Percentiles rank a stretch among this genome's conserved stretches.
phyloP scores from a whole-genome alignment of 495 filamentous ascomycete species.

The Podospora sp. region DNA sequence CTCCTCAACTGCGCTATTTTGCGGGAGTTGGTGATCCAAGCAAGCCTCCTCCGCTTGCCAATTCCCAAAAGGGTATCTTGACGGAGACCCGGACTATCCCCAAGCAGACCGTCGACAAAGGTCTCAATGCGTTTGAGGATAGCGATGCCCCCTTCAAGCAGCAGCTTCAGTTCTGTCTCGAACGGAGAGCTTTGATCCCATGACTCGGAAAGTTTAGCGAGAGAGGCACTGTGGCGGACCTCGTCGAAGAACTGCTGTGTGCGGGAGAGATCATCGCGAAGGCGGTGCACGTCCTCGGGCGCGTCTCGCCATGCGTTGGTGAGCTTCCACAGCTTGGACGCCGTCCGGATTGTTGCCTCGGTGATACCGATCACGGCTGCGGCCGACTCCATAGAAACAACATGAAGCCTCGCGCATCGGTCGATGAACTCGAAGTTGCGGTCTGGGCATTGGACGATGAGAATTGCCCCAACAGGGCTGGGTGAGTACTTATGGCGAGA shows the following conservation, averaged over 20 bases:
- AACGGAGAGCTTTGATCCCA: not conserved
- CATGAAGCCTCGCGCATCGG: too few relatives aligned
- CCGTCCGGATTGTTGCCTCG: not conserved
- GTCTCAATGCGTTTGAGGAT: not conserved
- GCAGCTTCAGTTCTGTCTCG: not conserved
- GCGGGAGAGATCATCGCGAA: slow-evolving; percentile 1
- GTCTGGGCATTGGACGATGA: too few relatives aligned
- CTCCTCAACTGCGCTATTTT: not conserved
- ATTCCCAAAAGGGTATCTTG: not conserved
- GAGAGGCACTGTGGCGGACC: not conserved
- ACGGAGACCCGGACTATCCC: not conserved
- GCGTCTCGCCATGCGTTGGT: slow-evolving; percentile 15
- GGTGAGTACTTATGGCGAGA: too few relatives aligned
- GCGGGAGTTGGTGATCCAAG: not conserved
- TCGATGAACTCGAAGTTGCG: too few relatives aligned
- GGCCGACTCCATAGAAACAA: not conserved
- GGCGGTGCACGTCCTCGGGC: not conserved
- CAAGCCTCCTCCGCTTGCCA: slow-evolving; percentile 1
- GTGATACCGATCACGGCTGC: not conserved
- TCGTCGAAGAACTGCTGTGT: slow-evolving; percentile 13
- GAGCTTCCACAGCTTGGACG: slow-evolving; percentile 13
- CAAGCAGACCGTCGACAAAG: not conserved
- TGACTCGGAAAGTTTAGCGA: not conserved
- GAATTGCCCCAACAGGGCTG: too few relatives aligned
- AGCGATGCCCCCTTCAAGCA: not conserved